These are phyloP conservation scores for Thermomyces lanuginosus DNA, from an alignment of 2,329 filamentous ascomycete genomes.

Conservation along the genomic window DNA sequence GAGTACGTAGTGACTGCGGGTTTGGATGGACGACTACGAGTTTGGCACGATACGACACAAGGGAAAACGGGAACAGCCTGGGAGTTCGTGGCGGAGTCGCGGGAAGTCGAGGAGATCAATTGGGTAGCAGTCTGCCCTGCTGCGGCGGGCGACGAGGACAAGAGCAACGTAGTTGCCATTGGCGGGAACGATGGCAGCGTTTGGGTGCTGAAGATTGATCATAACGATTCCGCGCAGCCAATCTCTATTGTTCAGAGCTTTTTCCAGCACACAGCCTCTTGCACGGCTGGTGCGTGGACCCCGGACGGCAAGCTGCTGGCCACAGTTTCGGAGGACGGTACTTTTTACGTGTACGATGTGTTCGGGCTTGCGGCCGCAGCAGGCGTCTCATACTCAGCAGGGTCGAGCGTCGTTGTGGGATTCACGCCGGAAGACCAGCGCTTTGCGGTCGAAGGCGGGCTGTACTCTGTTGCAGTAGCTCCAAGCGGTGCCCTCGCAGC, in stretches of 20 bases:
- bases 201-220: constrained; percentile 85
- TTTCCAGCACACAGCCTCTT: constrained; percentile 73
- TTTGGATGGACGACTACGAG: constrained; percentile 66
- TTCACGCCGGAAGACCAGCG: constrained; percentile 71
- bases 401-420: constrained; percentile 52
- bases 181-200: constrained; percentile 83
- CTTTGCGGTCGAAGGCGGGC: constrained; percentile 77
- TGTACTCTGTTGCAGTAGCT: constrained; percentile 75
- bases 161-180: constrained; percentile 69
- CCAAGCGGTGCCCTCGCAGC: constrained; percentile 65
- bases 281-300: constrained; percentile 83
- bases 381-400: constrained; percentile 39
- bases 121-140: constrained; percentile 69
- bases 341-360: constrained; percentile 82
- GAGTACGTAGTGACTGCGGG: constrained; percentile 77
- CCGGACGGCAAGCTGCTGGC: constrained; percentile 72
- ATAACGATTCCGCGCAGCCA: constrained; percentile 41
- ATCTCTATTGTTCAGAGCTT: constrained; percentile 79
- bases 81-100: constrained; percentile 57
- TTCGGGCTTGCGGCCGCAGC: constrained; percentile 61
- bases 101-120: constrained; percentile 90
- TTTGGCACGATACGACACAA: constrained; percentile 41
- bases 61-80: constrained; percentile 37
- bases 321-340: constrained; percentile 77
- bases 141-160: constrained; percentile 29